phyloP scores from a whole-genome alignment of 1,139 yeast species.

The Taiozyma sp. region DNA sequence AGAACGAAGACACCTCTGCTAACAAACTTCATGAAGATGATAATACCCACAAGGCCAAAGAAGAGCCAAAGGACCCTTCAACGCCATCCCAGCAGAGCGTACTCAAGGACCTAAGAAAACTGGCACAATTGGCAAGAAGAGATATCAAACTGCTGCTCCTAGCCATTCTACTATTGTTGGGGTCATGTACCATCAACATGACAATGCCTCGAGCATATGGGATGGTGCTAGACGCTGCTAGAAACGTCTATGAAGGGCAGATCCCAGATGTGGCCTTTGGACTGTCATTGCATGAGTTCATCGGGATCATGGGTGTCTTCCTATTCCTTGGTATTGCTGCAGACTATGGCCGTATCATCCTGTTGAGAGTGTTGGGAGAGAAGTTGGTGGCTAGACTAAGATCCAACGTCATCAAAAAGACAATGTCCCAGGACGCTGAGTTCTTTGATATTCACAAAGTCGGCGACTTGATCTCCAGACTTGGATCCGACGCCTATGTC shows the following conservation, averaged over 20 bases:
- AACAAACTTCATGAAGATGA: neutral
- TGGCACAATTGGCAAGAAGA: conserved; percentile 42
- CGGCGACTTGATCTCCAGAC: conserved; percentile 86
- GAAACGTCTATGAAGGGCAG: conserved; percentile 34
- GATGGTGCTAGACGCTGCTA: conserved; percentile 59
- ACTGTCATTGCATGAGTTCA: conserved; percentile 40
- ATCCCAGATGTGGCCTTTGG: conserved; percentile 39
- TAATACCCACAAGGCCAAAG: neutral
- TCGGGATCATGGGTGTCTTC: conserved; percentile 44
- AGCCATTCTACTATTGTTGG: conserved; percentile 57
- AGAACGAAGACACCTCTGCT: neutral
- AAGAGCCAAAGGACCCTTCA: neutral
- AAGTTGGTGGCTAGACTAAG: conserved; percentile 79
- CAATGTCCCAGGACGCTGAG: conserved; percentile 83
- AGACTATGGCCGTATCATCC: conserved; percentile 72
- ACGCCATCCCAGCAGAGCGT: conserved; percentile 26
- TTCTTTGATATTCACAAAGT: conserved; percentile 91
- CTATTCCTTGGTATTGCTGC: conserved; percentile 68
- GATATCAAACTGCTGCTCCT: conserved; percentile 45
- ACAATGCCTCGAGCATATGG: conserved; percentile 82
- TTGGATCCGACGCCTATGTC: conserved; percentile 85
- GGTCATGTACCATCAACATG: conserved; percentile 62
- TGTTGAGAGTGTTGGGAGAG: conserved; percentile 78
- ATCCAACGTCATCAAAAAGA: conserved; percentile 66
- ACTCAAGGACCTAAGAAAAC: conserved; percentile 41